Conservation (phyloP, 306 rosid genomes). For the Leucaena leucocephala region DNA sequence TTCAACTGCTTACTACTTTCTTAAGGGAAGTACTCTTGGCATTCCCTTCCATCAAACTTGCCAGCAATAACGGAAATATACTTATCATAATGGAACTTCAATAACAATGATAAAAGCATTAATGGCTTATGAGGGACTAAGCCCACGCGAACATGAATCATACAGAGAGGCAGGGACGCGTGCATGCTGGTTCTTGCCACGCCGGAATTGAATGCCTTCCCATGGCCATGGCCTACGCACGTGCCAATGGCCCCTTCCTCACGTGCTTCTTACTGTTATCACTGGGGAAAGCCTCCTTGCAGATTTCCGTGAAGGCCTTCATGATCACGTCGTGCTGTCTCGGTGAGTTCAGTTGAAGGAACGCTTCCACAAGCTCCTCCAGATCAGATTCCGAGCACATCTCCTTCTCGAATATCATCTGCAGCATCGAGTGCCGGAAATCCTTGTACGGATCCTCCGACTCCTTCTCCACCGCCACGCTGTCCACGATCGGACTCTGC, state of each 20-base stretch:
- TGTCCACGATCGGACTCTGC: constrained; percentile 39
- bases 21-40: no score
- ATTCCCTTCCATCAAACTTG: no score
- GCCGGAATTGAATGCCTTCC: constrained; percentile 20
- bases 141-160: not conserved
- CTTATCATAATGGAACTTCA: no score
- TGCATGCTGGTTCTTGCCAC: constrained; percentile 32
- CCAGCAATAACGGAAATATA: no score
- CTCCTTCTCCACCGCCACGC: constrained; percentile 62
- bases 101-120: not conserved
- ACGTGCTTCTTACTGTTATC: not conserved
- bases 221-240: constrained; percentile 14
- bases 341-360: constrained; percentile 55
- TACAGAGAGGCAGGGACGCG: constrained; percentile 10
- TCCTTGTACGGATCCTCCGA: constrained; percentile 59
- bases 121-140: not conserved
- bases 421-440: constrained; percentile 65
- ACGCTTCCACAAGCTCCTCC: constrained; percentile 55
- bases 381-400: constrained; percentile 52
- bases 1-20: no score
- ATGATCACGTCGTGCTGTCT: constrained; percentile 48
- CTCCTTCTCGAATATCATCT: constrained; percentile 70
- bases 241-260: not conserved
- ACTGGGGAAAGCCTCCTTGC: constrained; percentile 42
- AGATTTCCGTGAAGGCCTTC: constrained; percentile 52